A percentile compares a stretch with the other conserved stretches of the same genome.
Conservation (phyloP, 2,329 filamentous ascomycete species). For the Diaporthe citri region DNA sequence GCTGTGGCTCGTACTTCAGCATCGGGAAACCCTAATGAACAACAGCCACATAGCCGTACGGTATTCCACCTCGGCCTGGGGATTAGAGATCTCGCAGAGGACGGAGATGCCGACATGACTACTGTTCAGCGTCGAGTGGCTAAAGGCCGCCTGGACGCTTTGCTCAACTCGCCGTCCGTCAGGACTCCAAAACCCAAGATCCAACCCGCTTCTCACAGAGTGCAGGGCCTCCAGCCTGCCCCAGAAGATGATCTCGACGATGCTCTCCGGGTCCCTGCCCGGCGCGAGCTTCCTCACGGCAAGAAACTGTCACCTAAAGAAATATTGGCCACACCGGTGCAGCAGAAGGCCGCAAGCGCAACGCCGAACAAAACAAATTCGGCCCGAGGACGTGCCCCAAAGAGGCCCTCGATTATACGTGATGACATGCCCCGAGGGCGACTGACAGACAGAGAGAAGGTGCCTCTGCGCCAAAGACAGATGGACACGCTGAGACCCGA, state of each 20-base stretch:
- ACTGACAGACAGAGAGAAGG: constrained; percentile 17
- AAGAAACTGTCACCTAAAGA: background rate
- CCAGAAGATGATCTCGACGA: constrained; percentile 3
- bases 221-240: constrained; percentile 1
- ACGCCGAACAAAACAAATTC: background rate
- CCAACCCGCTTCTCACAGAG: background rate
- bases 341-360: background rate
- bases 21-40: background rate
- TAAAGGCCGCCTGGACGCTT: constrained; percentile 30
- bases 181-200: background rate
- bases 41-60: background rate
- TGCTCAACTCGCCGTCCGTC: constrained; percentile 35
- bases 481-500: constrained; percentile 69
- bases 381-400: constrained; percentile 17
- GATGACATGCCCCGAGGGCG: constrained; percentile 38
- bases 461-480: constrained; percentile 67
- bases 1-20: constrained; percentile 33
- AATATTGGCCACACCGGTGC: background rate
- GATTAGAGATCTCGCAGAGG: constrained; percentile 36
- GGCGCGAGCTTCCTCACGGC: constrained; percentile 12
- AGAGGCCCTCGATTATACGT: constrained; percentile 37
- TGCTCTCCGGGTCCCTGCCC: background rate
- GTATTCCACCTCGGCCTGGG: constrained; percentile 24
- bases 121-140: constrained; percentile 18
- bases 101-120: constrained; percentile 21